Evolutionary conservation across 2,329 filamentous ascomycete species (phyloP).

Genomic region (Botrytis fragariae): DNA sequence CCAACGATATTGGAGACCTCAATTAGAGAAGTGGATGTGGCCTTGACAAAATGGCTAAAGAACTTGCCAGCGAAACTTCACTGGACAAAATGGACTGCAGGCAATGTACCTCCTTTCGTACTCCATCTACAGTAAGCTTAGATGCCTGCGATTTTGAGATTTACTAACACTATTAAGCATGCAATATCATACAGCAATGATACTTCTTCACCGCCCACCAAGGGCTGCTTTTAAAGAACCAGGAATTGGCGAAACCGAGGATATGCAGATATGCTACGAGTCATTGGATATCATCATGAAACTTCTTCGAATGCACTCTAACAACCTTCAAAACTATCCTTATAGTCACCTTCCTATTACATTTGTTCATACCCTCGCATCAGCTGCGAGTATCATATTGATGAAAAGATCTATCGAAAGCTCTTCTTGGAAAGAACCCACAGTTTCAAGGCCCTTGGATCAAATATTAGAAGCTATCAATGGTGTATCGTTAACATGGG

Average conservation of each 20-base stretch:
- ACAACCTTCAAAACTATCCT: constrained; percentile 41
- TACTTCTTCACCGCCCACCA: constrained; percentile 50
- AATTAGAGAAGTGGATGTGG: constrained; percentile 47
- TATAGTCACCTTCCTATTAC: constrained; percentile 47
- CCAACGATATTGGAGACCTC: constrained; percentile 44
- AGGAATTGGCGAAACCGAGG: constrained; percentile 43
- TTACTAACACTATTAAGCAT: constrained; percentile 35
- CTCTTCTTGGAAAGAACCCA: constrained; percentile 43
- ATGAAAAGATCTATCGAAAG: constrained; percentile 45
- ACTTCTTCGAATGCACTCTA: constrained; percentile 45
- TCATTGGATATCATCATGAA: constrained; percentile 47
- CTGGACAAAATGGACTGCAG: constrained; percentile 52
- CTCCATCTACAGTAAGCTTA: constrained; percentile 45
- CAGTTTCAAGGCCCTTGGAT: constrained; percentile 51
- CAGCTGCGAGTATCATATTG: constrained; percentile 47
- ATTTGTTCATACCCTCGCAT: constrained; percentile 50
- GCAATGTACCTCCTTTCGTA: constrained; percentile 46
- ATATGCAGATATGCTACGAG: constrained; percentile 51
- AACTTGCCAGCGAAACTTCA: constrained; percentile 47
- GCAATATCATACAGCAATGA: constrained; percentile 51
- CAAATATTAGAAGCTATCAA: constrained; percentile 50
- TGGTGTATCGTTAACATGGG: constrained; percentile 51
- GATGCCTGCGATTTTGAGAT: background rate
- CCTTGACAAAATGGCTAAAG: constrained; percentile 48
- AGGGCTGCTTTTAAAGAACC: constrained; percentile 44